Evolutionary conservation across 768 basidiomycete genomes (phyloP).

Genomic region (Boletales sp.): DNA sequence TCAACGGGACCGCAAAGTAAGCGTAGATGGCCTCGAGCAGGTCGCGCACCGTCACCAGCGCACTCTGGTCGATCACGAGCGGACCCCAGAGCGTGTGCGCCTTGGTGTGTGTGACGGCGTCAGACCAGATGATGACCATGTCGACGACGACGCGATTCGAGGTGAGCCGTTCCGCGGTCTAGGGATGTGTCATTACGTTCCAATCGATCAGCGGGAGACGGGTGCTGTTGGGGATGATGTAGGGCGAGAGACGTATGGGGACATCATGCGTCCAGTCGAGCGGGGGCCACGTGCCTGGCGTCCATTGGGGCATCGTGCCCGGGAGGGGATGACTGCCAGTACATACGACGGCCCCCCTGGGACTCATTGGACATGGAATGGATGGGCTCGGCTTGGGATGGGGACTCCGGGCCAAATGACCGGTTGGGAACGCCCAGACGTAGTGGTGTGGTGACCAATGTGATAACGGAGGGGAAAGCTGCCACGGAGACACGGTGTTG

Average conservation of each 20-base stretch:
- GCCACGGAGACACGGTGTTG: constrained; percentile 3
- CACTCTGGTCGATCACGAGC: too few relatives aligned
- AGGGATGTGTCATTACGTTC: constrained; percentile 35
- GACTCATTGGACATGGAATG: constrained; percentile 4
- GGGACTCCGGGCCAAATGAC: constrained; percentile 26
- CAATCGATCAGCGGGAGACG: constrained; percentile 30
- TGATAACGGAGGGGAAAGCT: constrained; percentile 2
- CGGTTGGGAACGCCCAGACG: constrained; percentile 23
- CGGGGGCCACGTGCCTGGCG: constrained; percentile 27
- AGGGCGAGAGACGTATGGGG: constrained; percentile 25
- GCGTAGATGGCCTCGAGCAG: constrained; percentile 46
- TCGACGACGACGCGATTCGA: constrained; percentile 23
- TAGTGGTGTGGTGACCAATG: constrained; percentile 17
- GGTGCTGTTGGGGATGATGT: constrained; percentile 27
- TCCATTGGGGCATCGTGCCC: constrained; percentile 24
- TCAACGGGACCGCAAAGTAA: constrained; percentile 46
- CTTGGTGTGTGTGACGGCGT: constrained; percentile 22
- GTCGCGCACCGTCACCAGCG: too few relatives aligned
- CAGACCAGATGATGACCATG: constrained; percentile 12
- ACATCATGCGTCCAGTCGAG: constrained; percentile 16
- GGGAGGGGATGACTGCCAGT: constrained; percentile 24
- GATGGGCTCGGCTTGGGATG: constrained; percentile 15
- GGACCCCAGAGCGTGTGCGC: constrained; percentile 42
- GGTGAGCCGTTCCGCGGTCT: constrained; percentile 29
- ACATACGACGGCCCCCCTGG: constrained; percentile 12